These are phyloP conservation scores for Botrytis medusae DNA, from an alignment of 2,329 filamentous ascomycete genomes.

Conservation along the genomic window DNA sequence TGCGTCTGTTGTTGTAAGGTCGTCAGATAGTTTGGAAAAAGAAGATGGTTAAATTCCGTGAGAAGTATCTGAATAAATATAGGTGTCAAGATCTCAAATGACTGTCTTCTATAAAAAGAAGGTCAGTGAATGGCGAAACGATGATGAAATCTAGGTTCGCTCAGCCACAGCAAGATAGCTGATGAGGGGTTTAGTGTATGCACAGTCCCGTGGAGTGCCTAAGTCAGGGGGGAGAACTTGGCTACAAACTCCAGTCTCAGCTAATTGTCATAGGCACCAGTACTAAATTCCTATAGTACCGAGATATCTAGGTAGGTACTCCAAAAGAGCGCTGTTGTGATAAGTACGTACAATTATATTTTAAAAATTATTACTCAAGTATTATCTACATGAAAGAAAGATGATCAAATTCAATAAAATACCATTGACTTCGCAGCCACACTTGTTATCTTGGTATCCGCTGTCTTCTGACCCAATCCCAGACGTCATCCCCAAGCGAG, in stretches of 20 bases:
- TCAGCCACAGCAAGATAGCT: conserved; percentile 22
- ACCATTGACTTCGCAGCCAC: background rate
- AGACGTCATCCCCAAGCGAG: conserved; percentile 19
- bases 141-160: background rate
- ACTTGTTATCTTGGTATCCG: background rate
- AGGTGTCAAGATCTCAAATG: background rate
- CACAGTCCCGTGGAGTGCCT: background rate
- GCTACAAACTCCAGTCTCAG: background rate
- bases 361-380: background rate
- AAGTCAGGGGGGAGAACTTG: background rate
- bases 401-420: background rate
- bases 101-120: background rate
- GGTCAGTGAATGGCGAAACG: background rate
- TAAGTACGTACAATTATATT: background rate
- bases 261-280: background rate
- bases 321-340: background rate
- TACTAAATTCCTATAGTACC: background rate
- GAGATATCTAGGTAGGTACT: background rate
- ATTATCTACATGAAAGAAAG: background rate
- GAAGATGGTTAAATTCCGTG: background rate
- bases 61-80: background rate
- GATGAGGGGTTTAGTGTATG: conserved; percentile 13
- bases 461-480: conserved; percentile 20
- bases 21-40: background rate
- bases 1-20: background rate